These are phyloP conservation scores for Cyanodermella asteris DNA, from an alignment of 2,329 filamentous ascomycete species.

Conservation along the genomic window DNA sequence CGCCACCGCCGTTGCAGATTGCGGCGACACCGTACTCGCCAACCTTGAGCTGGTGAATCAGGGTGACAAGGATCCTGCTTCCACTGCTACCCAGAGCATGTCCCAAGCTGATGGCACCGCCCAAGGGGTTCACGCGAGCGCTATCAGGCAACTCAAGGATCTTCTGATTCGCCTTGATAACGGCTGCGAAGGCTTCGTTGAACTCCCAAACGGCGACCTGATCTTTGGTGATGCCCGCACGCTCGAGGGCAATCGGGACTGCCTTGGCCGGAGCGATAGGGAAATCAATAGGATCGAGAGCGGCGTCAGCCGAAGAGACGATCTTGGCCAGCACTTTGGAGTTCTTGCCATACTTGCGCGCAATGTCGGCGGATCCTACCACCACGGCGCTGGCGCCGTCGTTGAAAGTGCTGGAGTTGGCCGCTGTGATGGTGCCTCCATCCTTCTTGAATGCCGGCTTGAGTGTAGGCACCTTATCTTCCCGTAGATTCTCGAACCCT, in stretches of 20 bases:
- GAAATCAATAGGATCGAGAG: constrained; percentile 81
- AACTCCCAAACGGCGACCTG: constrained; percentile 95
- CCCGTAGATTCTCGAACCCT: constrained; percentile 66
- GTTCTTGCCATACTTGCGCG: constrained; percentile 52
- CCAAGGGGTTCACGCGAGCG: constrained; percentile 66
- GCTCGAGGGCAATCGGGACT: constrained; percentile 68
- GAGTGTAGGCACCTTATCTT: constrained; percentile 64
- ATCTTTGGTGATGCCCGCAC: constrained; percentile 75
- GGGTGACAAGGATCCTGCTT: constrained; percentile 68
- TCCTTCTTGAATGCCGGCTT: constrained; percentile 82
- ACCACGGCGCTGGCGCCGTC: constrained; percentile 86
- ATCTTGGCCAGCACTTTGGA: constrained; percentile 76
- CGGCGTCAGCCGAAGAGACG: constrained; percentile 69
- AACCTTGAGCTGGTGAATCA: constrained; percentile 75
- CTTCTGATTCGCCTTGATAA: constrained; percentile 89
- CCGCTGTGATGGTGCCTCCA: constrained; percentile 80
- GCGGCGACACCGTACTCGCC: constrained; percentile 89
- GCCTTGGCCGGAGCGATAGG: constrained; percentile 81
- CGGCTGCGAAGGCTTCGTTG: constrained; percentile 91
- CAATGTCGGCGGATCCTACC: constrained; percentile 58
- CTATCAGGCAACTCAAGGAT: constrained; percentile 55
- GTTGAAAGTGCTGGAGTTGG: constrained; percentile 84
- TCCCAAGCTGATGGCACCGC: constrained; percentile 77
- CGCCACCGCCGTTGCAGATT: constrained; percentile 92
- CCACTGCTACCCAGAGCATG: constrained; percentile 88